These are phyloP conservation scores for Sisymbrium altissimum DNA, from an alignment of 345 rosid species.

Conservation along the genomic window DNA sequence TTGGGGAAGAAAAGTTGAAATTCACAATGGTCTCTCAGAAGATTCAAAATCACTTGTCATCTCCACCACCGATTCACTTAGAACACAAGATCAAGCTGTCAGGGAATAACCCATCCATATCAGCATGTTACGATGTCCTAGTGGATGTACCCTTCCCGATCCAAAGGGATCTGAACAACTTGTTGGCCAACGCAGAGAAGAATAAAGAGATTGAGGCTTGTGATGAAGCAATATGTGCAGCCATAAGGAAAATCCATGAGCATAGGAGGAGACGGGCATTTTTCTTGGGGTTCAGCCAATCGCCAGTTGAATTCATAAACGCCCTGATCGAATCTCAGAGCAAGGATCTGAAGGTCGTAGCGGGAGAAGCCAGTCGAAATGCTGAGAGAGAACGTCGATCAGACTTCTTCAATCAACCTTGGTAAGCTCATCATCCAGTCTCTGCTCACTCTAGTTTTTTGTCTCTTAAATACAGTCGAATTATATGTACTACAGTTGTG, in stretches of 20 bases:
- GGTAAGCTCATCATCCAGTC: slow-evolving; percentile 45
- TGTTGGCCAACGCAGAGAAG: slow-evolving; percentile 93
- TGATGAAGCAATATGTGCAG: slow-evolving; percentile 89
- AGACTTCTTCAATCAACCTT: slow-evolving; percentile 94
- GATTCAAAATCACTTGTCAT: slow-evolving; percentile 73
- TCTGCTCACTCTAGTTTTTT: neutral
- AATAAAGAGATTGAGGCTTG: slow-evolving; percentile 94
- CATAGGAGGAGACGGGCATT: slow-evolving; percentile 90
- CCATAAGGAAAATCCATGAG: slow-evolving; percentile 90
- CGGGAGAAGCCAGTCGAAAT: slow-evolving; percentile 86
- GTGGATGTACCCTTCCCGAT: slow-evolving; percentile 93
- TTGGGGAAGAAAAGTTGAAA: slow-evolving; percentile 84
- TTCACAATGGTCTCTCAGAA: slow-evolving; percentile 88
- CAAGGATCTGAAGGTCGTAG: slow-evolving; percentile 79
- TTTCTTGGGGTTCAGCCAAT: slow-evolving; percentile 96
- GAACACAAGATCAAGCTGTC: slow-evolving; percentile 92
- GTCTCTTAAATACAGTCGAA: neutral
- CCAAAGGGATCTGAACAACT: slow-evolving; percentile 77
- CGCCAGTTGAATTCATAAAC: slow-evolving; percentile 91
- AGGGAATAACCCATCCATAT: slow-evolving; percentile 73
- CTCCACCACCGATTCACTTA: slow-evolving; percentile 89
- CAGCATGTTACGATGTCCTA: slow-evolving; percentile 91
- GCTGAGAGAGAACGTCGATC: slow-evolving; percentile 84
- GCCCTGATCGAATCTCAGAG: slow-evolving; percentile 92
- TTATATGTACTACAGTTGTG: neutral